Conservation (phyloP, 495 filamentous ascomycete genomes). For the Aspergillus hancockii region DNA sequence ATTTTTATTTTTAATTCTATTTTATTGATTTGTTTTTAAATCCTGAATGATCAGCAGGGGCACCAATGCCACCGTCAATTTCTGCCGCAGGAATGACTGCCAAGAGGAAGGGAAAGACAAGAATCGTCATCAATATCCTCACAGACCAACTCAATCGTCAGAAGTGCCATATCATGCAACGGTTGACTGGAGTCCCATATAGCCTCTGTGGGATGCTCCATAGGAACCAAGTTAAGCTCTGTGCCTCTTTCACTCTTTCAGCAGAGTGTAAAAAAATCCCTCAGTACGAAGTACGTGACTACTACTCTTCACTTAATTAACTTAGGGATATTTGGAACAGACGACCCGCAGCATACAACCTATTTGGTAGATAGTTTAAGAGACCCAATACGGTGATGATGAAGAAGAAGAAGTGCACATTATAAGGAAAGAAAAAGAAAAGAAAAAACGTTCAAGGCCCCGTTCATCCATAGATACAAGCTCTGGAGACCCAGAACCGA, state of each 20-base stretch:
- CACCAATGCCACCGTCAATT: background rate
- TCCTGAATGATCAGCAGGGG: background rate
- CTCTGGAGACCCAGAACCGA: background rate
- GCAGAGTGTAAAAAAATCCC: background rate
- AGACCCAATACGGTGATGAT: background rate
- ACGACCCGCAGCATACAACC: constrained; percentile 5
- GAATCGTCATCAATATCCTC: background rate
- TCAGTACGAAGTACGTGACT: too few relatives aligned
- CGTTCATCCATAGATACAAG: background rate
- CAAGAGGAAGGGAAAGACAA: background rate
- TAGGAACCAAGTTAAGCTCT: background rate
- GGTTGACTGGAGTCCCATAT: constrained; percentile 5
- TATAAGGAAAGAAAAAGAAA: background rate
- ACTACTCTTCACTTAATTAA: background rate
- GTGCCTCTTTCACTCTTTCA: background rate
- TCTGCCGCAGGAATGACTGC: background rate
- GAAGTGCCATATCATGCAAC: constrained; percentile 1
- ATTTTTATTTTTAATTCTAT: background rate
- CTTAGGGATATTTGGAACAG: constrained; percentile 7
- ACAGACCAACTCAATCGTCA: background rate
- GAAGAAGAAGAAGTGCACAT: background rate
- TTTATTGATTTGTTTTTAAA: background rate
- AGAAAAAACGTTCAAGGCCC: background rate
- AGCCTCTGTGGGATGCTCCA: background rate
- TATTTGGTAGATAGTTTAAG: constrained; percentile 2